Conservation (phyloP, 108 stramenopile species). For the Seminavis robusta region DNA sequence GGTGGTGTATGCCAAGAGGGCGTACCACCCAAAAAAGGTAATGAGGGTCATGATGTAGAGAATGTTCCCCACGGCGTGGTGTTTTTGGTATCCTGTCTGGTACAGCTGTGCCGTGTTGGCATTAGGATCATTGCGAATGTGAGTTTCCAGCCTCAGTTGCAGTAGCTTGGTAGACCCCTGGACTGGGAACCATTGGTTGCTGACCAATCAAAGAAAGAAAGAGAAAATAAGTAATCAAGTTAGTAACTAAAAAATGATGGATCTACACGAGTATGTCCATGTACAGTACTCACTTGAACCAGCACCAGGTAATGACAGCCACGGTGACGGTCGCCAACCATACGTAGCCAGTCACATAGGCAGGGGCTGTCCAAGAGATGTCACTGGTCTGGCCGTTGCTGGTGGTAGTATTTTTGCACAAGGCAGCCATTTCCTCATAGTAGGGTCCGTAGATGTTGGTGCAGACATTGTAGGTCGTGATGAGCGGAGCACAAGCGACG, state of each 20-base stretch:
- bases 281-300: conserved; percentile 35
- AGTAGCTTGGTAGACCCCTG: conserved; percentile 25
- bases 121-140: too few relatives aligned
- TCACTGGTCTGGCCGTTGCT: conserved; percentile 26
- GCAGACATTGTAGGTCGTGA: conserved; percentile 5
- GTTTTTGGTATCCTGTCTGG: conserved; percentile 49
- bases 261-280: conserved; percentile 18
- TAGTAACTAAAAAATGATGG: conserved; percentile 9
- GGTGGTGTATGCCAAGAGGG: conserved; percentile 30
- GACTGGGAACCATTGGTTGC: conserved; percentile 35
- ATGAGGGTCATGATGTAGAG: conserved; percentile 34
- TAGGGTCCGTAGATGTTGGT: not conserved
- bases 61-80: conserved; percentile 28
- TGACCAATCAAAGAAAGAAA: conserved; percentile 17
- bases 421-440: not conserved
- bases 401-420: conserved; percentile 23
- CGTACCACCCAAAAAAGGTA: conserved; percentile 20
- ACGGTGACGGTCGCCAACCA: conserved; percentile 21
- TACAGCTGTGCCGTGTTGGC: conserved; percentile 12
- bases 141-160: not conserved
- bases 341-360: conserved; percentile 37
- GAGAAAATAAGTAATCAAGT: too few relatives aligned
- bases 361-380: conserved; percentile 23
- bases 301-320: conserved; percentile 46
- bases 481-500: conserved; percentile 15